phyloP scores from a whole-genome alignment of 179 eudicot genomes.

The Sideroxylon spinosum region DNA sequence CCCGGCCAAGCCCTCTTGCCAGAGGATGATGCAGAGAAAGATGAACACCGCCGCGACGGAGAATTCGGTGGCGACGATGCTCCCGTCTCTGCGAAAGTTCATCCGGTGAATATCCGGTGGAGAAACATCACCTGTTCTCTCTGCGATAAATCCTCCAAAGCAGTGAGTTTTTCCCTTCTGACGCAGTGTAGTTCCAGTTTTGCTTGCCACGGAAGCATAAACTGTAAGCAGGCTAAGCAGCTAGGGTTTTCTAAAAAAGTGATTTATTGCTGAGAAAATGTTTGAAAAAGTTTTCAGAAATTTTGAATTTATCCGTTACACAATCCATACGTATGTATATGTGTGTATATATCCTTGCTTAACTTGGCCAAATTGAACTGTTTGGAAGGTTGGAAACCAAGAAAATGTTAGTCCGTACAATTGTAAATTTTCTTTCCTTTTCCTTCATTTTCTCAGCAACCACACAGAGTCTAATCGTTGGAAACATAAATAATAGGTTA shows the following conservation, averaged over 20 bases:
- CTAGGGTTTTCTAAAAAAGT: neutral
- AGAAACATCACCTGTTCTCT: slow-evolving; percentile 65
- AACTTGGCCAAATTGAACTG: neutral
- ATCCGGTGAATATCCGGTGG: slow-evolving; percentile 83
- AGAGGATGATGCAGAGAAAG: slow-evolving; percentile 43
- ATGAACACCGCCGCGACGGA: slow-evolving; percentile 4
- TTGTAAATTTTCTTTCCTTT: neutral
- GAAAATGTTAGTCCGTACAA: neutral
- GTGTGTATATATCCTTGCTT: neutral
- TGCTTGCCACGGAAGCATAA: neutral
- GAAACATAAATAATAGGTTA: too few species aligned
- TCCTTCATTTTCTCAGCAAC: neutral
- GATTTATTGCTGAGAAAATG: neutral
- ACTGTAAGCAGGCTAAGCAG: neutral
- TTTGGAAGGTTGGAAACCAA: neutral
- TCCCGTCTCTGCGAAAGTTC: slow-evolving; percentile 39
- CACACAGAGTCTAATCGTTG: slow-evolving; percentile 1
- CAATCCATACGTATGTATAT: too few species aligned
- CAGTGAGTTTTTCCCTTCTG: slow-evolving; percentile 31
- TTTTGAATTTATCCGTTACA: too few species aligned
- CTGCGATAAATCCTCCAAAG: slow-evolving; percentile 52
- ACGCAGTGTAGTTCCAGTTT: neutral
- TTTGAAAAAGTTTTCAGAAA: neutral
- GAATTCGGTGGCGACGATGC: slow-evolving; percentile 34
- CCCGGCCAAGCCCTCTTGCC: slow-evolving; percentile 54